These are phyloP conservation scores for Neoascochyta sp. DNA, from an alignment of 2,329 filamentous ascomycete species.

Conservation along the genomic window DNA sequence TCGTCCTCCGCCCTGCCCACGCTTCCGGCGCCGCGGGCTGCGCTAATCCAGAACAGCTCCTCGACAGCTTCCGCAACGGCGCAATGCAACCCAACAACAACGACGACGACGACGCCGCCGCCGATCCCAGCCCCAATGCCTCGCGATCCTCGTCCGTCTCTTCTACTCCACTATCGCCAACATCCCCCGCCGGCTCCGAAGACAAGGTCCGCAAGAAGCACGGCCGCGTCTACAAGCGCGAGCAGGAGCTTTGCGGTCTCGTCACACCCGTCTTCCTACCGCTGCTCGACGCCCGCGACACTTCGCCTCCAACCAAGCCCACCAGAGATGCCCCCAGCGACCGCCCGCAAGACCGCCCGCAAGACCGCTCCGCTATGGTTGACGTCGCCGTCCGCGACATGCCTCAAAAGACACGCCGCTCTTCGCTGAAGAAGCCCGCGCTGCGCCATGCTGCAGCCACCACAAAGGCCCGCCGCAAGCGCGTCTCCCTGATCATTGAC, in stretches of 20 bases:
- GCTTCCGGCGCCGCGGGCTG: slow-evolving; percentile 4
- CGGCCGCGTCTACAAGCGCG: slow-evolving; percentile 37
- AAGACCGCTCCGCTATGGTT: no score
- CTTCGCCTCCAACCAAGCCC: slow-evolving; percentile 18
- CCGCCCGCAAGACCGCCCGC: no score
- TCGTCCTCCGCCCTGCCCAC: no score
- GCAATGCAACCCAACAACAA: slow-evolving; percentile 24
- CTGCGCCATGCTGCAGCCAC: slow-evolving; percentile 26
- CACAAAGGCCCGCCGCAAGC: slow-evolving; percentile 24
- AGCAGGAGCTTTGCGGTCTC: slow-evolving; percentile 37
- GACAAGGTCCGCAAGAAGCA: slow-evolving; percentile 33
- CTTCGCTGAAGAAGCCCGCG: slow-evolving; percentile 32
- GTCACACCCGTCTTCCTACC: slow-evolving; percentile 38
- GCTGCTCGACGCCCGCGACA: slow-evolving; percentile 32
- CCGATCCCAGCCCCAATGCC: slow-evolving; percentile 2
- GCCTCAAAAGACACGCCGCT: slow-evolving; percentile 28
- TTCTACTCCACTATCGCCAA: slow-evolving; percentile 2
- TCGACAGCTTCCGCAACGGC: slow-evolving; percentile 32
- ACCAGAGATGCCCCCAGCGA: no score
- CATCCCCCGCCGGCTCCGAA: slow-evolving; percentile 18
- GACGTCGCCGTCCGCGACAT: no score
- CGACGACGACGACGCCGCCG: slow-evolving; percentile 2
- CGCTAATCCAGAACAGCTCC: slow-evolving; percentile 24
- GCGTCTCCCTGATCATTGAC: slow-evolving; percentile 38
- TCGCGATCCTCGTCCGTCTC: no score